Percentiles rank a stretch among this genome's conserved stretches.
Evolutionary conservation across 1,284 basidiomycete genomes (phyloP).

Genomic region (Ceratobasidium sp.): DNA sequence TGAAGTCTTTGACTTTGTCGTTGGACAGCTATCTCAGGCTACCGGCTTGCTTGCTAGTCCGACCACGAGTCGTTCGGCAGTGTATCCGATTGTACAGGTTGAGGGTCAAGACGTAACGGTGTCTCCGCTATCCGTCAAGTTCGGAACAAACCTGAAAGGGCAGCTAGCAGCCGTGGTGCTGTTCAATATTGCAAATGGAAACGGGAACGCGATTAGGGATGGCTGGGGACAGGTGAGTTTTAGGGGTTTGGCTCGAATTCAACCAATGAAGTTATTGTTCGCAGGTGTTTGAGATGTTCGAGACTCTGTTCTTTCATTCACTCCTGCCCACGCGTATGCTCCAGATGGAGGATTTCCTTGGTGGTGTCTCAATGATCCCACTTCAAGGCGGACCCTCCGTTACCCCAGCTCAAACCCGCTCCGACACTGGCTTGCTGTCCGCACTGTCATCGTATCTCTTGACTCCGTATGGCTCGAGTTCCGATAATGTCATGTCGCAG

Average conservation of each 20-base stretch:
- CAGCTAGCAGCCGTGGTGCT: conserved; percentile 96
- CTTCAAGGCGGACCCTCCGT: conserved; percentile 72
- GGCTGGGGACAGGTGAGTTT: conserved; percentile 85
- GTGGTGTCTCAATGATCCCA: conserved; percentile 87
- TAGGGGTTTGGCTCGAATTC: not conserved
- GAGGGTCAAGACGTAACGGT: conserved; percentile 89
- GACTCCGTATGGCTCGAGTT: conserved; percentile 83
- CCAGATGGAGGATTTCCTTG: conserved; percentile 97
- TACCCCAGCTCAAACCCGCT: conserved; percentile 65
- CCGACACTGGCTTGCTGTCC: conserved; percentile 89
- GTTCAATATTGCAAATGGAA: conserved; percentile 97
- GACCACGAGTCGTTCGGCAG: conserved; percentile 74
- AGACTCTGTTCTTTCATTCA: conserved; percentile 93
- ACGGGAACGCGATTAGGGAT: conserved; percentile 91
- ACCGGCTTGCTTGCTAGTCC: conserved; percentile 81
- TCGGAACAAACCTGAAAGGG: conserved; percentile 94
- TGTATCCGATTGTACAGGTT: conserved; percentile 90
- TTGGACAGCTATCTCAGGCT: conserved; percentile 87
- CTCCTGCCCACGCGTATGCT: conserved; percentile 86
- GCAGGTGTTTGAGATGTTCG: conserved; percentile 97
- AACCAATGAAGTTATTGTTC: not conserved
- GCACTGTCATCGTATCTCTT: conserved; percentile 95
- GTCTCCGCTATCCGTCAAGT: conserved; percentile 89
- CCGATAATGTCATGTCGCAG: conserved; percentile 76
- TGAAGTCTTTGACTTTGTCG: conserved; percentile 96